Conservation (phyloP, 352 stramenopile genomes). For the Globisporangium heterothallicum region DNA sequence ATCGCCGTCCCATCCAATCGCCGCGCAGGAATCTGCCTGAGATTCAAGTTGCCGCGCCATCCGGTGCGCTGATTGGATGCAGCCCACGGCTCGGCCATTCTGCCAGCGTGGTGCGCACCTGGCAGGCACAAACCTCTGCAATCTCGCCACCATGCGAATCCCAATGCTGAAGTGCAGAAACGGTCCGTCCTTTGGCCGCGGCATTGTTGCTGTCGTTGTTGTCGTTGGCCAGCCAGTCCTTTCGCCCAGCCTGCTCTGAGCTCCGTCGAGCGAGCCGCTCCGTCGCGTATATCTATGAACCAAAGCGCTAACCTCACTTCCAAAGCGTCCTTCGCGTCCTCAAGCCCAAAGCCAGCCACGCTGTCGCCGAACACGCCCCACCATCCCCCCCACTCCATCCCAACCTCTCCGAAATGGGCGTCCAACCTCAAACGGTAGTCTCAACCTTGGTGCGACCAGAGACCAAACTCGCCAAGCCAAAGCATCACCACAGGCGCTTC, state of each 20-base stretch:
- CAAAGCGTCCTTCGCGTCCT: conserved; percentile 1
- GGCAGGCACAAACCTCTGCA: too few relatives aligned
- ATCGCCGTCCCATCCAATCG: conserved; percentile 5
- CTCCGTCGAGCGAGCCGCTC: background rate
- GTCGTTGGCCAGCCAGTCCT: background rate
- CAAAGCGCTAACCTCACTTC: conserved; percentile 6
- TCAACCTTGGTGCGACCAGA: conserved; percentile 20
- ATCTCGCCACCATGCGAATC: too few relatives aligned
- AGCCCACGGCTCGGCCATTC: too few relatives aligned
- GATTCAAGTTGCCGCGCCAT: conserved; percentile 6
- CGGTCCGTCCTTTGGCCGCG: background rate
- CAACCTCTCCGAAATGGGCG: conserved; percentile 28
- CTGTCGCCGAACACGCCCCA: conserved; percentile 7
- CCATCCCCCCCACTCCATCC: background rate
- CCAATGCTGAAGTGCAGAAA: background rate
- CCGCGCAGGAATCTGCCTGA: background rate
- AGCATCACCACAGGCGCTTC: conserved; percentile 20
- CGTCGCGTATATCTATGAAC: conserved; percentile 3
- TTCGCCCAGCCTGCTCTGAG: background rate
- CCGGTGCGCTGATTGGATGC: conserved; percentile 2
- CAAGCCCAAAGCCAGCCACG: background rate
- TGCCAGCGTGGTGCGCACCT: too few relatives aligned
- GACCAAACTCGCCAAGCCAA: conserved; percentile 20
- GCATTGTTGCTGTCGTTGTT: background rate
- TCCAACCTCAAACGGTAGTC: conserved; percentile 27